Percentiles rank a stretch among this genome's conserved stretches.
Conservation (phyloP, 139 green algal species). For the Chlamydomonas applanata region DNA sequence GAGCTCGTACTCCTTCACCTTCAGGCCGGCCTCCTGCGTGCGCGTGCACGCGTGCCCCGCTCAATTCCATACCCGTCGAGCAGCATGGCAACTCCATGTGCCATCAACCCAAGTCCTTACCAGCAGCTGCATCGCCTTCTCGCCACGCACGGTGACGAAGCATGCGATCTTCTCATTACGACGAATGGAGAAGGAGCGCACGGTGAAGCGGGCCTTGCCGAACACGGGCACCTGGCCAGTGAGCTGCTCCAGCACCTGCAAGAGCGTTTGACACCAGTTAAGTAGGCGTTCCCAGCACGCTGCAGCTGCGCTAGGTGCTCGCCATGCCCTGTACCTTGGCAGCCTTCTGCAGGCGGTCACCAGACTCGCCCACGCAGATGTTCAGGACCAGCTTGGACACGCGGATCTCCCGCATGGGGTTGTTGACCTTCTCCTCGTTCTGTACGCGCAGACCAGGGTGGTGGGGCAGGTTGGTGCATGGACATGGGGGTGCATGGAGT, state of each 20-base stretch:
- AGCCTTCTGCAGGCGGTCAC: constrained; percentile 97
- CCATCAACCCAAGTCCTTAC: constrained; percentile 32
- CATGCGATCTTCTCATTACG: constrained; percentile 99
- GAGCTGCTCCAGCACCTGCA: constrained; percentile 98
- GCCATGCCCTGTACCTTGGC: constrained; percentile 73
- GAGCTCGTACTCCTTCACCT: constrained; percentile 99
- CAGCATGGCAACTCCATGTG: neutral
- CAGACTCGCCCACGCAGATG: constrained; percentile 96
- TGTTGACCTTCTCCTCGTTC: constrained; percentile 78
- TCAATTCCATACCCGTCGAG: neutral
- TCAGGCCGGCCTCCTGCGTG: constrained; percentile 91
- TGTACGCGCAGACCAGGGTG: constrained; percentile 7
- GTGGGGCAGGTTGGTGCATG: too few species aligned
- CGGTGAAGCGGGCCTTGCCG: constrained; percentile 97
- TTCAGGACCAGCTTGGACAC: constrained; percentile 98
- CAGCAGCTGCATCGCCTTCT: constrained; percentile 98
- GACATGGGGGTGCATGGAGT: too few species aligned
- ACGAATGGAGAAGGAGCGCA: constrained; percentile 95
- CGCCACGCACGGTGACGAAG: constrained; percentile 93
- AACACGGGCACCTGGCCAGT: constrained; percentile 97
- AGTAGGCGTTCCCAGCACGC: neutral
- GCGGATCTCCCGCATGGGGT: constrained; percentile 96
- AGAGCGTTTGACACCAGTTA: neutral
- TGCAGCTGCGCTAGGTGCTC: too few species aligned
- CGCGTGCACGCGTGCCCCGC: neutral